Base-by-base conservation (phyloP, 495 filamentous ascomycete species). In the Talaromyces trachyspermus region DNA sequence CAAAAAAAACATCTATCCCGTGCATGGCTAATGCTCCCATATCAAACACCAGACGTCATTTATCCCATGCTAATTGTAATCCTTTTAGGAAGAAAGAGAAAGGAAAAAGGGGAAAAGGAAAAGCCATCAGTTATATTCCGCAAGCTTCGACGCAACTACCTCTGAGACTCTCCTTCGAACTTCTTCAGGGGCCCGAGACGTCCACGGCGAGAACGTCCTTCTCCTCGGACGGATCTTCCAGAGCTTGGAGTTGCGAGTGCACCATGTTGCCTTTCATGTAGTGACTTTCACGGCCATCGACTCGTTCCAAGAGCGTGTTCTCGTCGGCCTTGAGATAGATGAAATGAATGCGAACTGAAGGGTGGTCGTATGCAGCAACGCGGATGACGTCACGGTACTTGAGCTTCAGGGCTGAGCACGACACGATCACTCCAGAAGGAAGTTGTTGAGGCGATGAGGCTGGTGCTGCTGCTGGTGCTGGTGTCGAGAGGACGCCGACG, bases 181-280 rank as follows among this genome's bases (percentile, higher is more conserved):
- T 38, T 80, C 73, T 18, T 77, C 77, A 49, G 75, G 62, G 9
- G 78, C 64, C 79, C 51, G 77, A 77, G 30, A 92, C 90, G 66
- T 95, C 85, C 36, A 98, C 74, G 38, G 77, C 81, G 41, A 95
- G 75, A 49, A 89, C 86, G 66, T 98, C 92, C 56, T 74, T 78
- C 69, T 99, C 94, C 26, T 81, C 79, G 48, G 71, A 56, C 0
- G 94, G 94, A 56, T 84, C 80, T 65, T 99, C 89, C 14, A 99
- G 75, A 41, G 79, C 81, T 48, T 81, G 76, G 54, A 96, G 82
- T 60, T 99, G 94, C 60, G 85, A 90, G 46, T 84, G 83, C n/a
- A 99, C 89, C 94, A 99, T 99, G 44, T 81, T 79, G 50, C 86
- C 85, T 63, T 95, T 94, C 92, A 99, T 97, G 65, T 92, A 99